phyloP scores from a whole-genome alignment of 164 flowering plant species.

The Magnolia sinica region DNA sequence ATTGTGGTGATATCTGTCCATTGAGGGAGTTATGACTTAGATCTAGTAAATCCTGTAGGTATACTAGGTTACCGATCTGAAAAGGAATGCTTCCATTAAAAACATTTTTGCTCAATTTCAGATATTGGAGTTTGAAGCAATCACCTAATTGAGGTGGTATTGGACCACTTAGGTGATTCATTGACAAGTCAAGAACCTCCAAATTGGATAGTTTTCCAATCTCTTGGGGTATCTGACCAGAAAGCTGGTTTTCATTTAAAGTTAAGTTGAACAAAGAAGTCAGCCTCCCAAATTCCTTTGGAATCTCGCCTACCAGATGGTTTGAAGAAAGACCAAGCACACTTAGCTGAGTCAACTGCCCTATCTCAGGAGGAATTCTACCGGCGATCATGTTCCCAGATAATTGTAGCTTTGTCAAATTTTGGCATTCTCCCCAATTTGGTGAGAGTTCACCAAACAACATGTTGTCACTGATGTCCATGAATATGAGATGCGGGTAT shows the following conservation, averaged over 20 bases:
- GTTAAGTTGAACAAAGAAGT: conserved; percentile 41
- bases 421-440: not conserved
- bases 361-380: conserved; percentile 50
- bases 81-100: conserved; percentile 46
- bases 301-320: conserved; percentile 53
- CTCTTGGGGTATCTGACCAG: conserved; percentile 66
- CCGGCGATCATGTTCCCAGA: conserved; percentile 78
- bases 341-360: conserved; percentile 32
- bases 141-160: conserved; percentile 55
- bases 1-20: conserved; percentile 64
- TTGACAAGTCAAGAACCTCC: conserved; percentile 42
- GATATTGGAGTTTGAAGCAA: conserved; percentile 33
- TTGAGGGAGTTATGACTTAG: conserved; percentile 56
- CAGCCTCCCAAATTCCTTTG: conserved; percentile 53
- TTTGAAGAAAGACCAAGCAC: conserved; percentile 59
- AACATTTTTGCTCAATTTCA: conserved; percentile 51
- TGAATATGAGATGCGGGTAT: not conserved
- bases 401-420: conserved; percentile 12
- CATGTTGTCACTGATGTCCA: not conserved
- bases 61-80: conserved; percentile 47
- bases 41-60: conserved; percentile 55
- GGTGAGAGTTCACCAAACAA: not conserved
- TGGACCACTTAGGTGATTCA: conserved; percentile 46
- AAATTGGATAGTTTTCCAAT: conserved; percentile 39
- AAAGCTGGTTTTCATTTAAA: conserved; percentile 62